Evolutionary conservation across 2,329 filamentous ascomycete species (phyloP), one percentile per base, ranked within the genome.

Genomic region (Exophiala oligosperma): DNA sequence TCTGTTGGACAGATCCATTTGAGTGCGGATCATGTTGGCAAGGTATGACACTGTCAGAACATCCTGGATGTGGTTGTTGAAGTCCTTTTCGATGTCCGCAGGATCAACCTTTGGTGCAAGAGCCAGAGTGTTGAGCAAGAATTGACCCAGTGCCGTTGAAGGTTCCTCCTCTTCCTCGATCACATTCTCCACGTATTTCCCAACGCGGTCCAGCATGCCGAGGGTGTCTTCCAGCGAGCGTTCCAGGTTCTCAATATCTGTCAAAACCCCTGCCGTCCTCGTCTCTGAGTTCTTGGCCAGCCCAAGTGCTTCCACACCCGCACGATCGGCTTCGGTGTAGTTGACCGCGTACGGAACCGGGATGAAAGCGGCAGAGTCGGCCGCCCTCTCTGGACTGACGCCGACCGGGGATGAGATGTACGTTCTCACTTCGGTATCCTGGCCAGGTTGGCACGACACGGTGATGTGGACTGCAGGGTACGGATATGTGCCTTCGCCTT

Each of bases 21-120:
- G 94, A 68, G 93, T 97, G 76, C 93, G 91, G 78, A 97, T 96
- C 66, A 92, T 97, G 83, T 97, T 99, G 74, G 94, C 92, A 65
- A 99, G 84, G 81, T 99, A 99, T 67, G 92, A 96, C 69, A 99
- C 92, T 76, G 97, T 92, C 66, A 99, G 87, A 61, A 99, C 92
- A 75, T 99, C 94, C 81, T 99, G 94, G 76, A 99, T 92, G 80
- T 99, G 94, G 82, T 96, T 96, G 86, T 99, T 99, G 85, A 99
- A 99, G 81, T 97, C 92, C 73, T 89, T 84, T 83, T 99, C 94
- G 72, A 99, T 92, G 74, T 95, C 89, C 62, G 86, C 84, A 38
- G 88, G 81, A 70, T 96, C 91, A 61, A 97, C 94, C 84, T 97
- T 99, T 71, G 94, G 94, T 56, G 93, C 91, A 64, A 99, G 81